Percentiles rank a stretch among this genome's conserved stretches.
These are phyloP conservation scores for Populus euphratica DNA, from an alignment of 345 rosid genomes.

Conservation along the genomic window DNA sequence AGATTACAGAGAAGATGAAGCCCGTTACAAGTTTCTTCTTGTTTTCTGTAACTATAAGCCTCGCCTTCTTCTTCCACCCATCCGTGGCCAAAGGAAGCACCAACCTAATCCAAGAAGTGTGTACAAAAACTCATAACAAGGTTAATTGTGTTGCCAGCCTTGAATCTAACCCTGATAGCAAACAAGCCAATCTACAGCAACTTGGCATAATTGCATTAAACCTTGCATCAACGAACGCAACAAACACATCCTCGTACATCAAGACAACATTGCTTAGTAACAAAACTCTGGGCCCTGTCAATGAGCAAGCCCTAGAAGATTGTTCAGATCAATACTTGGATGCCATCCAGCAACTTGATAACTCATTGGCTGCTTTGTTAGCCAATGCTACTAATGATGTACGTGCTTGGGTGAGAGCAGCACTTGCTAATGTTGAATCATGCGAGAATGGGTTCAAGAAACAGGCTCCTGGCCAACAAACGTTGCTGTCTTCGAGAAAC, in stretches of 20 bases:
- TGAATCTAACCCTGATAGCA: slow-evolving; percentile 33
- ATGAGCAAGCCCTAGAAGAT: slow-evolving; percentile 56
- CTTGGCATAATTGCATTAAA: slow-evolving; percentile 48
- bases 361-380: slow-evolving; percentile 48
- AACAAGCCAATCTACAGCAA: slow-evolving; percentile 34
- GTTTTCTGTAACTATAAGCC: slow-evolving; percentile 16
- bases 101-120: slow-evolving; percentile 27
- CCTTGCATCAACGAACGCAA: slow-evolving; percentile 43
- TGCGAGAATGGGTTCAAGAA: slow-evolving; percentile 40
- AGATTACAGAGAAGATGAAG: slow-evolving; percentile 22
- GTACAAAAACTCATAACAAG: slow-evolving; percentile 37
- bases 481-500: slow-evolving; percentile 35
- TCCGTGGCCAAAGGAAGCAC: not conserved
- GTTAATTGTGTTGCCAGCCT: slow-evolving; percentile 49
- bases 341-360: slow-evolving; percentile 57
- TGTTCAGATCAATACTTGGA: slow-evolving; percentile 53
- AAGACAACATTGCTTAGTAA: slow-evolving; percentile 15
- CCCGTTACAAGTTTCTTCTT: slow-evolving; percentile 13
- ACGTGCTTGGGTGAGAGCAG: slow-evolving; percentile 38
- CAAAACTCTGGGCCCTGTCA: slow-evolving; percentile 33
- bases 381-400: slow-evolving; percentile 36
- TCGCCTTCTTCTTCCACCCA: slow-evolving; percentile 1
- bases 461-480: slow-evolving; percentile 2
- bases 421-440: slow-evolving; percentile 36
- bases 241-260: slow-evolving; percentile 36